Evolutionary conservation across 345 rosid species (phyloP), one percentile per base, ranked within the genome.

Genomic region (Cochlearia excelsa): DNA sequence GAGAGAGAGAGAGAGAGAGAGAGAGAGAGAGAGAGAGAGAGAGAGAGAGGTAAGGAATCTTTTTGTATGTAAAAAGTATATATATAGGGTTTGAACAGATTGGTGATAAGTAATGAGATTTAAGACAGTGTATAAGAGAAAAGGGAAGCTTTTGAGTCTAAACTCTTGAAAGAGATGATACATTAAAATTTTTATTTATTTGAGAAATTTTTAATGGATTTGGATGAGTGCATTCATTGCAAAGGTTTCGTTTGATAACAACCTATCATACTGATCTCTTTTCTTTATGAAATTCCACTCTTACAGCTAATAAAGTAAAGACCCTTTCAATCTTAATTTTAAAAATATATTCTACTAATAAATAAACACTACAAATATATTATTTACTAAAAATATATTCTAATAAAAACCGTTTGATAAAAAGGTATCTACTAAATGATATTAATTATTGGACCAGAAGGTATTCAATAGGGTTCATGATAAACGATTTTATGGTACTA

Each of bases 81-180:
- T 54, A 59, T 70, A 52, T 63, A 69, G 68, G 46, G 60, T 50
- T 71, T 71, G 57, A 52, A 40, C 70, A 41, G 61, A 54, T 64
- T 70, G 69, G 40, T 51, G 74, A 58, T 70, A 65, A 64, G 50
- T 46, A 74, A 68, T 69, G 71, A 65, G 68, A 57, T 57, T 77
- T 54, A 58, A 68, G 74, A 63, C 56, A 54, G 59, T 55, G 75
- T 58, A 53, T 41, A 69, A 41, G 70, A 39, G 51, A 64, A 66
- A 67, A 71, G 59, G 57, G 38, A 57, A 39, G 59, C 38, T 50
- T 49, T 56, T 39, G 10, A 39, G n/a, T n/a, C n/a, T 39, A 63
- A 70, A 51, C 51, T 33, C 51, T 71, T 71, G 70, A 71, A 58
- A 71, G 66, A 65, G 70, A 71, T 58, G 57, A 65, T 66, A 71